Base-by-base conservation (phyloP, 352 stramenopile species). In the Pythium rishiriense region DNA sequence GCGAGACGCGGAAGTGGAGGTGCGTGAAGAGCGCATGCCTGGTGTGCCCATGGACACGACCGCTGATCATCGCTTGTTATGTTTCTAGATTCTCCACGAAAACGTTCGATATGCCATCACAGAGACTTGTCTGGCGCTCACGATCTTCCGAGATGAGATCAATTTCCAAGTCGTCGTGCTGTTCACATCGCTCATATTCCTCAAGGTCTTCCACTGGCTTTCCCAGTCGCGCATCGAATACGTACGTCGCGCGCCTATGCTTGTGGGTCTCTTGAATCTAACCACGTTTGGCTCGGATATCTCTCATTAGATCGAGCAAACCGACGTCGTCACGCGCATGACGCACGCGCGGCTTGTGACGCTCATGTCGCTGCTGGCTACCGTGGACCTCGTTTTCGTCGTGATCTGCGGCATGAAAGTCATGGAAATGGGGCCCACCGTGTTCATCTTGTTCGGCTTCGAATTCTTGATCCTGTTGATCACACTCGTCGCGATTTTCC, bases 101-200 rank as follows among this genome's bases (percentile, higher is more conserved):
- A 98, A 98, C 73, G 92, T 98, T 42, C 93, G 96, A 33, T 99
- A 98, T 75, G 93, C 98, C 35, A 88, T 99, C 59, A 99, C 96
- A 7, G 98, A 99, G 83, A 99, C 97, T 24, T 99, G 97, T 83
- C 78, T 99, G 25, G 97, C 98, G n/a, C 86, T 99, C 25, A 99
- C 97, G 39, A 98, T 99, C 54, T 99, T 99, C 80, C 90, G 97
- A 22, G 90, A 98, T 41, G 97, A 99, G 78, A 91, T 99, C 61
- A 98, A 90, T 54, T 90, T 98, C 39, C 75, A 88, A n/a, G 97
- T 98, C 33, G 88, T 97, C 31, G 84, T 93, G 53, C 71, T 99
- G 15, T 99, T 99, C 81, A 91, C 97, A 39, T 79, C 88, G 39
- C 81, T 99, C 24, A 87, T 99, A 45, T 94, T 99, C 64, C 72